Conservation (phyloP, 139 green algal genomes). For the Chlorella sp. region DNA sequence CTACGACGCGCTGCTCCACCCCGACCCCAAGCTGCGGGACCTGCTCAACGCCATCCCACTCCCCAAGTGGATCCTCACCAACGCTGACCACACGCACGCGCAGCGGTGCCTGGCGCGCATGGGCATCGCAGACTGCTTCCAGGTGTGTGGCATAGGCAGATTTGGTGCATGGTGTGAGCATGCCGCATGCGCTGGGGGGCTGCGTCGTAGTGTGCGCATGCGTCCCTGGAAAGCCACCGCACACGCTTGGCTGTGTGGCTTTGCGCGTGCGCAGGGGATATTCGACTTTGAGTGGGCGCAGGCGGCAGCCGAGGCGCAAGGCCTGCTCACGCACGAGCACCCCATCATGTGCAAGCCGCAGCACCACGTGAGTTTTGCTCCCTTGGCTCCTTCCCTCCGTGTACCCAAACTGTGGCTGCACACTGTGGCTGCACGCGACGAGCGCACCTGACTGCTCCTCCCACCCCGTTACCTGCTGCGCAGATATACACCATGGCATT, state of each 20-base stretch:
- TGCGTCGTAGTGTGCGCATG: neutral
- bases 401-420: too few species aligned
- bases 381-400: neutral
- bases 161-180: neutral
- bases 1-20: neutral
- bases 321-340: constrained; percentile 26
- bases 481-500: constrained; percentile 48
- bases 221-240: too few species aligned
- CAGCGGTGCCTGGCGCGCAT: constrained; percentile 54
- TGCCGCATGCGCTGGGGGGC: neutral
- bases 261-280: constrained; percentile 33
- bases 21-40: constrained; percentile 6
- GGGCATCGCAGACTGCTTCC: constrained; percentile 68
- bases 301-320: constrained; percentile 23
- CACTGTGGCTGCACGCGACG: too few species aligned
- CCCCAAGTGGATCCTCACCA: constrained; percentile 77
- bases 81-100: constrained; percentile 68
- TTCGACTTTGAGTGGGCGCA: constrained; percentile 72
- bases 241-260: too few species aligned
- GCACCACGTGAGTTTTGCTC: constrained; percentile 3
- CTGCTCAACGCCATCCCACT: constrained; percentile 18
- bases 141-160: constrained; percentile 17
- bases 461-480: neutral
- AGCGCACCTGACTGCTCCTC: neutral
- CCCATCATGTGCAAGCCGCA: constrained; percentile 74